Conservation (phyloP, 768 basidiomycete species). For the Tricholoma matsutake region DNA sequence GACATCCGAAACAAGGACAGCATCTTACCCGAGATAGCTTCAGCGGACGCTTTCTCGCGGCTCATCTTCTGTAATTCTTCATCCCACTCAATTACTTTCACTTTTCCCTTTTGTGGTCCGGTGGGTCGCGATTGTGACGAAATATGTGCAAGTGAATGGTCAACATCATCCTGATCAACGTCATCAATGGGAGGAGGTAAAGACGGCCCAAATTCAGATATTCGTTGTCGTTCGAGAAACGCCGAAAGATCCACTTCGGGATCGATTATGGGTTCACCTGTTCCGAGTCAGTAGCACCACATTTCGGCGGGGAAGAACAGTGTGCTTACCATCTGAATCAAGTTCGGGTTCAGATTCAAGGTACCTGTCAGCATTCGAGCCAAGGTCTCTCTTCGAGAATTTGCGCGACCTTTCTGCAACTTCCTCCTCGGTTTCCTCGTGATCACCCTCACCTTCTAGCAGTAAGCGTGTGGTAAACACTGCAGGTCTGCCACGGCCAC, state of each 20-base stretch:
- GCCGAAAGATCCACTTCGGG: slow-evolving; percentile 70
- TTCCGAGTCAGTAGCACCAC: neutral
- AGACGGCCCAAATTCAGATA: slow-evolving; percentile 37
- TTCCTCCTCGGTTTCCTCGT: slow-evolving; percentile 47
- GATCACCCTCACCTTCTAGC: slow-evolving; percentile 56
- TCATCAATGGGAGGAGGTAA: slow-evolving; percentile 13
- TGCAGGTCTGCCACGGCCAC: slow-evolving; percentile 61
- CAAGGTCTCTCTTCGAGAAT: slow-evolving; percentile 57
- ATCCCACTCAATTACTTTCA: slow-evolving; percentile 68
- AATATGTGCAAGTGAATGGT: slow-evolving; percentile 54
- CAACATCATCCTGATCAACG: slow-evolving; percentile 56
- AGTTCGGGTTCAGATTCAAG: slow-evolving; percentile 66
- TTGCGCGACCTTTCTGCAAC: slow-evolving; percentile 46
- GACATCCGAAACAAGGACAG: neutral
- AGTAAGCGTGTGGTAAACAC: slow-evolving; percentile 60
- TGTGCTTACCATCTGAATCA: slow-evolving; percentile 61
- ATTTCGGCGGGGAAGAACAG: neutral
- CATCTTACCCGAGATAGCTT: slow-evolving; percentile 66
- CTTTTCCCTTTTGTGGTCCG: slow-evolving; percentile 53
- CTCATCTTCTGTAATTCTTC: slow-evolving; percentile 59
- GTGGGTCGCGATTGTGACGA: slow-evolving; percentile 26
- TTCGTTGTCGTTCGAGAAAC: slow-evolving; percentile 63
- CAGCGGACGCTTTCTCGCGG: slow-evolving; percentile 69
- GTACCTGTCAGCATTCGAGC: slow-evolving; percentile 73
- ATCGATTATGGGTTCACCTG: slow-evolving; percentile 67